These are phyloP conservation scores for Coemansia sp. DNA, from an alignment of 192 early-diverging fungal species.

Conservation along the genomic window DNA sequence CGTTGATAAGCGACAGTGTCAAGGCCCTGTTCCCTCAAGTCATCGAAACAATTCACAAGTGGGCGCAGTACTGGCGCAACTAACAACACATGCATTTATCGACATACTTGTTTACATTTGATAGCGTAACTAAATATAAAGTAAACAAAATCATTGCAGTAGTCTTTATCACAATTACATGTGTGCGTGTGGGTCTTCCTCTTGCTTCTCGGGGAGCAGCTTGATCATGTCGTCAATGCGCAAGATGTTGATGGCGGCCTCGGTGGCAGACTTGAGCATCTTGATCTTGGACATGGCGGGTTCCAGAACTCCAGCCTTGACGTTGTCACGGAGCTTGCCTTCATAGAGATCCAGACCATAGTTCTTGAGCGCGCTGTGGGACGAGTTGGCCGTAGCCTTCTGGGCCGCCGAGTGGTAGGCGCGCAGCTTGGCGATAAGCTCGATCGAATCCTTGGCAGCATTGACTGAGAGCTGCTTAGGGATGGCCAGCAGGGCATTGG, in stretches of 20 bases:
- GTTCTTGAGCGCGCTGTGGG: conserved; percentile 79
- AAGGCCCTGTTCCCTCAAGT: conserved; percentile 97
- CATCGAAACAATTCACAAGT: conserved; percentile 96
- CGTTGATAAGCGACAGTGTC: conserved; percentile 90
- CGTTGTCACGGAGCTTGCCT: conserved; percentile 90
- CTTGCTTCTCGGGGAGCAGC: conserved; percentile 56
- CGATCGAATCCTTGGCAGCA: conserved; percentile 98
- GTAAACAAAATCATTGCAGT: neutral
- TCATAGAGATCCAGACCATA: conserved; percentile 94
- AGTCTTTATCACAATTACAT: conserved; percentile 23
- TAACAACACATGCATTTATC: neutral
- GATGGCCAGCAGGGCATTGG: conserved; percentile 90
- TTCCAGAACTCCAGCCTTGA: conserved; percentile 92
- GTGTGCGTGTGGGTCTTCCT: conserved; percentile 58
- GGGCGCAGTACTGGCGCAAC: conserved; percentile 82
- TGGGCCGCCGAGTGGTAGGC: conserved; percentile 95
- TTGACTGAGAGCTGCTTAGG: conserved; percentile 98
- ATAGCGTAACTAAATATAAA: too few relatives aligned
- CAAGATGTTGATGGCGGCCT: conserved; percentile 96
- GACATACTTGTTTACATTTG: neutral
- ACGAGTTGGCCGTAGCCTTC: conserved; percentile 64
- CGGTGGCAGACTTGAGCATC: conserved; percentile 95
- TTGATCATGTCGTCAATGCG: conserved; percentile 95
- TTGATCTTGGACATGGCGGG: conserved; percentile 98
- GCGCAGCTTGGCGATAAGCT: conserved; percentile 93